Base-by-base conservation (phyloP, 2,329 filamentous ascomycete species). In the Colletotrichum sp. region DNA sequence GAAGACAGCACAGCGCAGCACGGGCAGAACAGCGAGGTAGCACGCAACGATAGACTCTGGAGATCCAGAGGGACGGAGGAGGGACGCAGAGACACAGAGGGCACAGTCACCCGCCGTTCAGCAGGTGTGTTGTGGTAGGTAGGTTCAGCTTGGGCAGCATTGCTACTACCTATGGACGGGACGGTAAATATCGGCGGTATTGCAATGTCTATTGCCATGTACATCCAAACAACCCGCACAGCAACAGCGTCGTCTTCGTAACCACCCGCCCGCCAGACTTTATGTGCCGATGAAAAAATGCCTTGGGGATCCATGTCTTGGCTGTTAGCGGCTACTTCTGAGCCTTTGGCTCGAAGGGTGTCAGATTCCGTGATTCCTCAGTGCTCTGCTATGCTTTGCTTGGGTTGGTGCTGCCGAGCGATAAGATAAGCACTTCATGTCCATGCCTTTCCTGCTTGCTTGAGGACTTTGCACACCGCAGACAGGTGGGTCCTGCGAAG, bases 271-370 rank as follows among this genome's bases (percentile, higher is more conserved):
- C 63, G 9, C 28, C 30, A 55, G 63, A 69, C 71, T 76, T 74
- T 74, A 65, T 73, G 64, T 73, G 74, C 70, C 65, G 70, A 59
- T 21, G 59, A 63, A 64, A 52, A 64, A 69, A 74, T 74, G 74
- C 74, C 74, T 65, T 76, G 74, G 59, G 59, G 64, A 73, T 74
- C 65, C 74, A 76, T 76, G 73, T 73, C 69, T 66, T 64, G 71
- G 70, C 63, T 73, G 64, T 76, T 74, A 76, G 74, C 70, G 71
- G 64, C 13, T 74, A 69, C 65, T 21, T 52, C 10, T 52, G n/a
- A 52, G n/a, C n/a, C 44, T 52, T 62, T 71, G 74, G 71, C 71
- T 49, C 44, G 57, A 21, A 66, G 68, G 74, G 74, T 74, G 59
- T 76, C 57, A 74, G 70, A 65, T 76, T 71, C 49, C 16, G 36